Base-by-base conservation (phyloP, 352 stramenopile species). In the Globisporangium rhizosaccharum region DNA sequence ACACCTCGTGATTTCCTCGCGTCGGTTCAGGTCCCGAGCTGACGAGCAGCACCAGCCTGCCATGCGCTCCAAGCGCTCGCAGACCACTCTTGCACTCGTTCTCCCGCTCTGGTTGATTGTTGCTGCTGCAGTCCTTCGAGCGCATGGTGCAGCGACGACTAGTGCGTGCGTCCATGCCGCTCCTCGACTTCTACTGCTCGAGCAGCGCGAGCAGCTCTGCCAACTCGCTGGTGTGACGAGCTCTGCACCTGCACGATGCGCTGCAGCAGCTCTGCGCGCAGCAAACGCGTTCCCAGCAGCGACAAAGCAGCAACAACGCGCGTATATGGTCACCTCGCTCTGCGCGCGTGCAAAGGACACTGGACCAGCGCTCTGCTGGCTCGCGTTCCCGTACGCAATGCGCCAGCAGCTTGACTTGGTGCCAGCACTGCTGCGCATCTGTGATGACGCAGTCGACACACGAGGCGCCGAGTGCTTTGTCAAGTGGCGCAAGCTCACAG, bases 351-450 rank as follows among this genome's bases (percentile, higher is more conserved):
- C 59, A 12, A 51, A 41, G 2, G 56, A 53, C 41, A 55, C 30
- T 36, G 70, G 59, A 14, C 79, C 75, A 28, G 77, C 68, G n/a
- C 57, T 56, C 20, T 87, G 79, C n/a, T 90, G 79, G 79, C 39
- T 67, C 1, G 51, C 59, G 4, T 53, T 79, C 36, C 59, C 72
- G 7, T 45, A 51, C 0, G 59, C 70, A 59, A 28, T 73, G 39
- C 63, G 59, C 7, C 59, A 67, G 10, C 72, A 77, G n/a, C 51
- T 53, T 50, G 48, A 59, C 15, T 44, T 56, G 60, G 44, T 63
- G 20, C 63, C 62, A 15, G 56, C 60, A 45, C 49, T 79, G 12
- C 51, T 84, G 2, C 23, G 50, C 15, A 53, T 81, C 26, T 88
- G 79, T 37, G 62, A 67, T 12, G 49, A 63, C 0, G 73, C 76